Conservation (phyloP, 192 early-diverging fungal genomes). For the Dimargaris verticillata region DNA sequence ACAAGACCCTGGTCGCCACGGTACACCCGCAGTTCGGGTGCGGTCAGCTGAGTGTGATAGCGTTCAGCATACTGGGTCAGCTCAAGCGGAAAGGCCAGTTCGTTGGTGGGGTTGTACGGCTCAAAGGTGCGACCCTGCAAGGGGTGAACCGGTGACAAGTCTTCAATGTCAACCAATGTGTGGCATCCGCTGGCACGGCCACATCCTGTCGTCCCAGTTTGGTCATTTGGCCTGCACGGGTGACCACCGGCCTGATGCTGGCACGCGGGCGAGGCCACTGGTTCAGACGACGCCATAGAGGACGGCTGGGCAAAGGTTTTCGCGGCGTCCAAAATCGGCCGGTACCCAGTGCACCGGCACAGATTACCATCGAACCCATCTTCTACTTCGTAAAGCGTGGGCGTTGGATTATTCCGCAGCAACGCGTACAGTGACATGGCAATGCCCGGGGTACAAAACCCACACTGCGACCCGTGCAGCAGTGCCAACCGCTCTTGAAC, state of each 20-base stretch:
- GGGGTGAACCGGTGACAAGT: constrained; percentile 14
- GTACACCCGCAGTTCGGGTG: too few species aligned
- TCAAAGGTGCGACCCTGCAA: constrained; percentile 26
- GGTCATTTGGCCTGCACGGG: too few species aligned
- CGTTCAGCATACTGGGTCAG: constrained; percentile 31
- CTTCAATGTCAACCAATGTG: not conserved
- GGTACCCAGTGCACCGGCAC: constrained; percentile 83
- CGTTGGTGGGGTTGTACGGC: constrained; percentile 40
- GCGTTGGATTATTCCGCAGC: constrained; percentile 49
- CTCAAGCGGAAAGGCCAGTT: constrained; percentile 49
- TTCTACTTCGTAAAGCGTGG: constrained; percentile 57
- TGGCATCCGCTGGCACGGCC: not conserved
- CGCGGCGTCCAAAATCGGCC: constrained; percentile 73
- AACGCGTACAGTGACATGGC: constrained; percentile 75
- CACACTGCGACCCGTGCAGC: constrained; percentile 72
- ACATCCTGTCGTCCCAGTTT: too few species aligned
- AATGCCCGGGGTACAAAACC: constrained; percentile 83
- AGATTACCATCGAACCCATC: constrained; percentile 77
- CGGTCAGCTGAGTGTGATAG: constrained; percentile 14
- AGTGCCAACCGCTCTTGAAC: constrained; percentile 58
- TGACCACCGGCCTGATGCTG: constrained; percentile 9
- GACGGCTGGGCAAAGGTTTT: constrained; percentile 35
- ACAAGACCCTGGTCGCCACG: constrained; percentile 16
- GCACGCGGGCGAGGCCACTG: not conserved
- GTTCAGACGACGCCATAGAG: not conserved